These are phyloP conservation scores for Triangularia verruculosa DNA, from an alignment of 2,329 filamentous ascomycete genomes.

Conservation along the genomic window DNA sequence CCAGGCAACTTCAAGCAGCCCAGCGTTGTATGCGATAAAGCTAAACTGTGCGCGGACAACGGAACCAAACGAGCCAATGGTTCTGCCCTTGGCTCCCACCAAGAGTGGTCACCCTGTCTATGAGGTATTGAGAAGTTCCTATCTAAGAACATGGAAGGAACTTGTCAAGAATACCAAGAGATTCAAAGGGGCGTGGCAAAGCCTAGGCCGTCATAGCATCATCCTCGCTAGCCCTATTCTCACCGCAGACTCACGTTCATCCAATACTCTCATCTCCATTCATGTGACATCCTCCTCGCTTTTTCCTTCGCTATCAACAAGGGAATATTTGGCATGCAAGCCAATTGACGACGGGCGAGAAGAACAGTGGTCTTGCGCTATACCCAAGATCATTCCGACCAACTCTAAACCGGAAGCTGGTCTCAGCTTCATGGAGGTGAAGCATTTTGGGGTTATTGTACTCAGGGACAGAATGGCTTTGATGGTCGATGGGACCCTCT, in stretches of 20 bases:
- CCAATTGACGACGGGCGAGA: neutral
- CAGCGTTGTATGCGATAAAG: neutral
- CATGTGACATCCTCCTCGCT: neutral
- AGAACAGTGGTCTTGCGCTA: neutral
- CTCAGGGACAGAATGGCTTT: neutral
- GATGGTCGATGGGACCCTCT: neutral
- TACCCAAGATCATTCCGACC: neutral
- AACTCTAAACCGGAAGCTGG: neutral
- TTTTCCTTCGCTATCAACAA: neutral
- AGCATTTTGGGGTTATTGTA: neutral
- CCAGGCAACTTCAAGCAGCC: neutral
- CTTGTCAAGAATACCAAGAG: neutral
- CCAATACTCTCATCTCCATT: neutral
- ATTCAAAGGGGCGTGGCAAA: neutral
- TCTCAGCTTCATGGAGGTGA: neutral
- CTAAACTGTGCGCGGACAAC: neutral
- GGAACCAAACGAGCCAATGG: neutral
- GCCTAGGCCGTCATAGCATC: neutral
- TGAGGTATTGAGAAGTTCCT: neutral
- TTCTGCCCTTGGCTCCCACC: neutral
- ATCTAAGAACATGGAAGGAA: neutral
- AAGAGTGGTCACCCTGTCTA: neutral
- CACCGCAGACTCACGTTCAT: neutral
- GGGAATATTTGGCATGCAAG: neutral
- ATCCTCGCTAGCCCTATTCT: neutral